Percentiles rank a stretch among this genome's conserved stretches.
phyloP scores from a whole-genome alignment of 306 rosid species.

The Acacia crassicarpa region DNA sequence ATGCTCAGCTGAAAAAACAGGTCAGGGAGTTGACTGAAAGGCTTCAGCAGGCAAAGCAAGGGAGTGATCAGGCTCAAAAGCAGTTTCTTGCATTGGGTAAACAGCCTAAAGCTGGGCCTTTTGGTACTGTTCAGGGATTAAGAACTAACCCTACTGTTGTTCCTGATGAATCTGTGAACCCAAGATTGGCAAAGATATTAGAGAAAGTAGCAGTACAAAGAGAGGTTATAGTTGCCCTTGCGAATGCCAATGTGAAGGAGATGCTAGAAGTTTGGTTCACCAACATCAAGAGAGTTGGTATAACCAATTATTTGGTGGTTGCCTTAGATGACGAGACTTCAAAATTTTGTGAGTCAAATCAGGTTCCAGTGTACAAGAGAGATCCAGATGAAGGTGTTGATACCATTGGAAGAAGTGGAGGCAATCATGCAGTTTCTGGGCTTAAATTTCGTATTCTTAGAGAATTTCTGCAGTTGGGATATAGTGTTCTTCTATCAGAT shows the following conservation, averaged over 20 bases:
- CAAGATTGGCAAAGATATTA: conserved; percentile 75
- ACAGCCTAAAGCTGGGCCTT: conserved; percentile 73
- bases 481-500: conserved; percentile 88
- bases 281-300: conserved; percentile 71
- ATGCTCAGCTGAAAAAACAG: conserved; percentile 57
- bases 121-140: conserved; percentile 77
- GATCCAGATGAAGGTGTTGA: conserved; percentile 70
- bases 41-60: conserved; percentile 71
- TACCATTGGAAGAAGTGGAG: conserved; percentile 57
- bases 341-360: conserved; percentile 53
- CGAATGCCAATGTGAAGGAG: conserved; percentile 79
- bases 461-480: conserved; percentile 91
- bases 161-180: conserved; percentile 85
- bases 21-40: conserved; percentile 68
- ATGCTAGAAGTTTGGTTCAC: conserved; percentile 87
- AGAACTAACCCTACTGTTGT: conserved; percentile 71
- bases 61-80: conserved; percentile 80
- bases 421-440: conserved; percentile 84
- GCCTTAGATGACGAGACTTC: conserved; percentile 74
- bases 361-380: conserved; percentile 80
- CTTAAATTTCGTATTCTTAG: conserved; percentile 79
- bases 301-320: conserved; percentile 78
- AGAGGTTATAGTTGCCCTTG: conserved; percentile 86
- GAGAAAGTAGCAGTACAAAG: conserved; percentile 66
- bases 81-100: conserved; percentile 71